A percentile compares a stretch with the other conserved stretches of the same genome.
phyloP scores from a whole-genome alignment of 1,139 yeast species.

The Nematodospora anomalae region DNA sequence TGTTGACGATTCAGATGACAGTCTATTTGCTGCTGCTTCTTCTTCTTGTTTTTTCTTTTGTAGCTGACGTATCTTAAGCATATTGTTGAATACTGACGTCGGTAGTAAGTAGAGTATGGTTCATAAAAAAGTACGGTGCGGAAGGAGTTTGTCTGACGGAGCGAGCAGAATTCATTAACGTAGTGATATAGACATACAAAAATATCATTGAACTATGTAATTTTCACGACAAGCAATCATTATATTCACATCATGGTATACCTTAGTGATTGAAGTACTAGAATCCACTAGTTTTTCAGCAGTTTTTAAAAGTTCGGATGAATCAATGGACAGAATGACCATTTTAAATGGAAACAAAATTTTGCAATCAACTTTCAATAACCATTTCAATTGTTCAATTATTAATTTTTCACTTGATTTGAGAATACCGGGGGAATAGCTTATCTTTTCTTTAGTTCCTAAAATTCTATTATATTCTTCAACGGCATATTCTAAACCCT shows the following conservation, averaged over 20 bases:
- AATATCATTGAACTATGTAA: no score
- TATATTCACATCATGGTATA: no score
- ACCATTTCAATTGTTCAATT: constrained; percentile 16
- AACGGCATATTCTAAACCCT: constrained; percentile 1
- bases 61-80: constrained; percentile 58
- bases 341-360: constrained; percentile 14
- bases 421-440: not conserved
- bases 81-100: no score
- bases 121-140: no score
- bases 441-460: not conserved
- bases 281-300: not conserved
- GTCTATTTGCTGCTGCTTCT: constrained; percentile 25
- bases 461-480: constrained; percentile 6
- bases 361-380: constrained; percentile 16
- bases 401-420: constrained; percentile 3
- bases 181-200: no score
- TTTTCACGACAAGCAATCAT: no score
- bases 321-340: constrained; percentile 4
- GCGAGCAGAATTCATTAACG: no score
- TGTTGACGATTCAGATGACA: constrained; percentile 11
- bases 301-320: not conserved
- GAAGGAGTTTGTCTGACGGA: no score
- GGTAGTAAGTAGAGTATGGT: no score
- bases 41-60: constrained; percentile 58
- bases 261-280: no score